Conservation (phyloP, 2,329 filamentous ascomycete species). For the Aschersonia sp. region DNA sequence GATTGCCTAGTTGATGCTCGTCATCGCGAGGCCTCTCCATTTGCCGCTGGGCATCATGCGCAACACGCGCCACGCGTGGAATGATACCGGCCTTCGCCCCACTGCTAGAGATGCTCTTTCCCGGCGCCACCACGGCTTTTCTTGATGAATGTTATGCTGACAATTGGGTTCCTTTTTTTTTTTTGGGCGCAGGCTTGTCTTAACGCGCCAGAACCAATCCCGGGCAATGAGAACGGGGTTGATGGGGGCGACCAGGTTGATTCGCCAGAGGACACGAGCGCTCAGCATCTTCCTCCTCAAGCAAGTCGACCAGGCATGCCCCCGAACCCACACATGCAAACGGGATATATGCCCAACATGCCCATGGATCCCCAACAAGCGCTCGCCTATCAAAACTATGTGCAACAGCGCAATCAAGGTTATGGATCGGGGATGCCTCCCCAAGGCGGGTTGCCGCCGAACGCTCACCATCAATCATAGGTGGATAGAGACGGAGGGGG, state of each 20-base stretch:
- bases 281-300: conserved; percentile 58
- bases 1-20: too few relatives aligned
- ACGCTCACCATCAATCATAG: conserved; percentile 68
- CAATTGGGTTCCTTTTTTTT: not conserved
- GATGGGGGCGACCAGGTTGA: conserved; percentile 67
- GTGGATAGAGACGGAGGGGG: conserved; percentile 7
- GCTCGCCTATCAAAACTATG: conserved; percentile 70
- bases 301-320: conserved; percentile 49
- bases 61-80: too few relatives aligned
- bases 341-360: conserved; percentile 47
- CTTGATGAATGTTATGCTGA: not conserved
- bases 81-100: too few relatives aligned
- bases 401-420: conserved; percentile 54
- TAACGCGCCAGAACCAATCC: conserved; percentile 82
- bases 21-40: too few relatives aligned
- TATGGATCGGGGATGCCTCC: conserved; percentile 68
- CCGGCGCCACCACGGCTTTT: not conserved
- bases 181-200: conserved; percentile 61
- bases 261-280: conserved; percentile 77
- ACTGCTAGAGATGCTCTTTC: not conserved
- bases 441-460: conserved; percentile 65
- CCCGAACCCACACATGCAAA: conserved; percentile 46
- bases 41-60: too few relatives aligned
- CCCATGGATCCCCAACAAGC: conserved; percentile 65
- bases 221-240: conserved; percentile 68